Evolutionary conservation across 73 alveolate genomes (phyloP).

Genomic region (Tetrahymena thermophila): DNA sequence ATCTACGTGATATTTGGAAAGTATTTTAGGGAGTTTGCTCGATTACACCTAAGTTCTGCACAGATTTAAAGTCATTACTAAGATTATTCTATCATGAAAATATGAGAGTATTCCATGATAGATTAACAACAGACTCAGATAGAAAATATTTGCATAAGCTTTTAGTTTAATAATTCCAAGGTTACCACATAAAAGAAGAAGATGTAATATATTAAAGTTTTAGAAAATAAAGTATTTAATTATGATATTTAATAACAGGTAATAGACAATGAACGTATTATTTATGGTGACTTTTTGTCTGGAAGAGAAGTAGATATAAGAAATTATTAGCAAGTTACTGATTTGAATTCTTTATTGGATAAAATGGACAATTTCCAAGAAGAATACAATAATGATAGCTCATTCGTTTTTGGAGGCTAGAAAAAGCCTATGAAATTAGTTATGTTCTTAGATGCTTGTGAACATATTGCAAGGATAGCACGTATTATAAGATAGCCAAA

Average conservation of each 20-base stretch:
- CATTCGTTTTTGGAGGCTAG: conserved; percentile 26
- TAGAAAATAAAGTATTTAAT: neutral
- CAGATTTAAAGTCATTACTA: conserved; percentile 59
- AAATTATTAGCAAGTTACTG: conserved; percentile 15
- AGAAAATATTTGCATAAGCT: conserved; percentile 58
- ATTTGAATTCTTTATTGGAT: conserved; percentile 14
- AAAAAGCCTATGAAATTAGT: conserved; percentile 55
- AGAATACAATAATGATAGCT: conserved; percentile 29
- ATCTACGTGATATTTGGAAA: conserved; percentile 97
- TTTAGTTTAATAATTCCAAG: conserved; percentile 59
- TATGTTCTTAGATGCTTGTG: conserved; percentile 99
- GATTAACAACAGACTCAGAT: conserved; percentile 88
- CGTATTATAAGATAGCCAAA: conserved; percentile 96
- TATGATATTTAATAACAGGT: conserved; percentile 4
- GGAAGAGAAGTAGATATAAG: conserved; percentile 22
- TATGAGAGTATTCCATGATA: conserved; percentile 91
- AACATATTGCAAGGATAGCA: conserved; percentile 97
- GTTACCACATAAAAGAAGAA: conserved; percentile 51
- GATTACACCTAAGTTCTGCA: conserved; percentile 18
- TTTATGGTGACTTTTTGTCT: conserved; percentile 13
- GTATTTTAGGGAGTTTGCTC: conserved; percentile 55
- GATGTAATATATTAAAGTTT: conserved; percentile 60
- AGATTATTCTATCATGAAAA: conserved; percentile 99
- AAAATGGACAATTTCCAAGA: conserved; percentile 36
- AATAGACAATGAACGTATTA: neutral